phyloP scores from a whole-genome alignment of 352 stramenopile species.

The Pythium phragmiticola region DNA sequence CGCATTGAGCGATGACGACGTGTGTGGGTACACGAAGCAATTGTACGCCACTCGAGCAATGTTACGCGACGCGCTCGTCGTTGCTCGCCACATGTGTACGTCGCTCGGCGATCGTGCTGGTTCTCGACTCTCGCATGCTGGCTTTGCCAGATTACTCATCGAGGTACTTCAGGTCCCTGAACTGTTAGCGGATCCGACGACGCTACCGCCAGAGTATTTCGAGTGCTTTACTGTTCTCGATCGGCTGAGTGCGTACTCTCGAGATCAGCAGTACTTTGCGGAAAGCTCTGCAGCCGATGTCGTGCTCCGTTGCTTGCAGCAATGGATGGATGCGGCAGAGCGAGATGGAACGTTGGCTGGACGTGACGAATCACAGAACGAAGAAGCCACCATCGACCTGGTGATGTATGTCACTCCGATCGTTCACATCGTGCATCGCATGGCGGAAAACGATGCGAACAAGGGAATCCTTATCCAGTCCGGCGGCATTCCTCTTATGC shows the following conservation, averaged over 20 bases:
- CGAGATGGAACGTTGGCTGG: slow-evolving; percentile 24
- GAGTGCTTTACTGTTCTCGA: slow-evolving; percentile 48
- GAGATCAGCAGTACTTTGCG: slow-evolving; percentile 45
- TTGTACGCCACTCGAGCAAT: slow-evolving; percentile 20
- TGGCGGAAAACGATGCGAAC: slow-evolving; percentile 28
- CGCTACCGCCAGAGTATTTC: slow-evolving; percentile 8
- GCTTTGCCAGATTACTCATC: slow-evolving; percentile 41
- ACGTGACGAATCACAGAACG: not conserved
- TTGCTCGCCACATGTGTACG: slow-evolving; percentile 35
- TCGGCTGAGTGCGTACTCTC: slow-evolving; percentile 29
- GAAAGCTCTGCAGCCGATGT: slow-evolving; percentile 45
- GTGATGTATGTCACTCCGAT: slow-evolving; percentile 22
- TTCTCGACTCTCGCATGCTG: slow-evolving; percentile 36
- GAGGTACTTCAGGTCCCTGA: slow-evolving; percentile 34
- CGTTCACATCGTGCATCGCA: slow-evolving; percentile 14
- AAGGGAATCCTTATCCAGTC: slow-evolving; percentile 15
- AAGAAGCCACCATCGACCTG: slow-evolving; percentile 9
- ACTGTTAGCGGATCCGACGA: not conserved
- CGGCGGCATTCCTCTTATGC: slow-evolving; percentile 41
- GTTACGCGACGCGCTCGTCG: slow-evolving; percentile 22
- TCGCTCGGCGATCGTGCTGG: slow-evolving; percentile 35
- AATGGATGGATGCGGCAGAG: slow-evolving; percentile 30
- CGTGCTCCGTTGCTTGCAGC: slow-evolving; percentile 36
- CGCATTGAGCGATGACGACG: not conserved
- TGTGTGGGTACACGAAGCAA: not conserved